Conservation (phyloP, 176 grass and related monocot species). For the Oryza australiensis region DNA sequence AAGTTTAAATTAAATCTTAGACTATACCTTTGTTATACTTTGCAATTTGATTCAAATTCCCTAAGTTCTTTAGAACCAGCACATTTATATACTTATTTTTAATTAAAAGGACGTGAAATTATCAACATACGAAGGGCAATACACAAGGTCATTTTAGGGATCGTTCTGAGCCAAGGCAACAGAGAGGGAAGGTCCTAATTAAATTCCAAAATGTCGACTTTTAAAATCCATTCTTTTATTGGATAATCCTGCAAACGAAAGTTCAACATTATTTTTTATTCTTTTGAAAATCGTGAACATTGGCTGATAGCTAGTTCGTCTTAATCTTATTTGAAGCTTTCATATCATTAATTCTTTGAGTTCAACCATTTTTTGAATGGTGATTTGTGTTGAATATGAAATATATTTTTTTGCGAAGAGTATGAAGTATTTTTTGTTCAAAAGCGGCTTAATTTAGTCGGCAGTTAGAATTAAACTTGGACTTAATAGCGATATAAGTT, state of each 20-base stretch:
- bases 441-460: neutral
- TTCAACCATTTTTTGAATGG: too few relatives aligned
- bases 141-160: neutral
- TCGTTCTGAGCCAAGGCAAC: too few relatives aligned
- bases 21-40: neutral
- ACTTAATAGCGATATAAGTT: neutral
- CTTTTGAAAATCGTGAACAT: neutral
- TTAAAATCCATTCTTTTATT: neutral
- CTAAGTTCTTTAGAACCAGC: neutral
- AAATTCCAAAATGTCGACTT: too few relatives aligned
- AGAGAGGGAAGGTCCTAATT: too few relatives aligned
- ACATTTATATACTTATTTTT: neutral
- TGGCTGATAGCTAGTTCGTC: neutral
- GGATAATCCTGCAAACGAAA: neutral
- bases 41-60: neutral
- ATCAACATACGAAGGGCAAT: neutral
- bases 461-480: neutral
- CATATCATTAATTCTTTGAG: neutral
- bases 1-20: neutral
- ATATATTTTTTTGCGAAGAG: neutral
- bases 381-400: neutral
- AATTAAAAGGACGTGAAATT: neutral
- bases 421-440: neutral
- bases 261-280: neutral
- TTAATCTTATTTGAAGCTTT: neutral